These are phyloP conservation scores for Ottelia alismoides DNA, from an alignment of 106 monocot species.

Conservation along the genomic window DNA sequence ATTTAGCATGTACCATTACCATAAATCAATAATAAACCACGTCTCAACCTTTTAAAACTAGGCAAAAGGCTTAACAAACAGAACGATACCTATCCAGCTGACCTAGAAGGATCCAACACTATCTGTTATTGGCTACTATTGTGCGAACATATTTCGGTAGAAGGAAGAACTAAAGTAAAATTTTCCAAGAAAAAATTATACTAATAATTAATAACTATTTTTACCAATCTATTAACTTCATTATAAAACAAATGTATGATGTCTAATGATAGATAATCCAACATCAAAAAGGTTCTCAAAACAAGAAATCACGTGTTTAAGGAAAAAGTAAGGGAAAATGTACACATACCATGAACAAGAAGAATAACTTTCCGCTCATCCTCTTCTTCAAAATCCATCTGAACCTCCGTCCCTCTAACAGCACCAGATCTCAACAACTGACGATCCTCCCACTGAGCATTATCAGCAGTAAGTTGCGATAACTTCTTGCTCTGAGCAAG, in stretches of 20 bases:
- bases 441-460: constrained; percentile 98
- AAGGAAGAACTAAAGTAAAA: background rate
- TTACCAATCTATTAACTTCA: background rate
- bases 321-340: no score
- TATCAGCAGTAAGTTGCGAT: constrained; percentile 92
- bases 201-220: background rate
- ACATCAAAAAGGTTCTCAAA: no score
- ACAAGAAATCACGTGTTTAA: no score
- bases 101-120: no score
- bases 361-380: constrained; percentile 98
- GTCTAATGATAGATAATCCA: background rate
- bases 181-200: background rate
- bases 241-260: background rate
- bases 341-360: constrained; percentile 87
- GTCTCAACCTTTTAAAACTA: no score
- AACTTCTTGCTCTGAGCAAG: constrained; percentile 93
- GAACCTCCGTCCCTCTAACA: constrained; percentile 91
- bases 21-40: no score
- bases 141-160: no score
- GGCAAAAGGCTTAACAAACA: no score
- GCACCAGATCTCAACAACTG: constrained; percentile 95
- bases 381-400: constrained; percentile 94
- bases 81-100: no score
- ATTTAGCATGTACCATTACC: no score
- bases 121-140: no score